These are phyloP conservation scores for Fusarium irregulare DNA, from an alignment of 2,329 filamentous ascomycete genomes.

Conservation along the genomic window DNA sequence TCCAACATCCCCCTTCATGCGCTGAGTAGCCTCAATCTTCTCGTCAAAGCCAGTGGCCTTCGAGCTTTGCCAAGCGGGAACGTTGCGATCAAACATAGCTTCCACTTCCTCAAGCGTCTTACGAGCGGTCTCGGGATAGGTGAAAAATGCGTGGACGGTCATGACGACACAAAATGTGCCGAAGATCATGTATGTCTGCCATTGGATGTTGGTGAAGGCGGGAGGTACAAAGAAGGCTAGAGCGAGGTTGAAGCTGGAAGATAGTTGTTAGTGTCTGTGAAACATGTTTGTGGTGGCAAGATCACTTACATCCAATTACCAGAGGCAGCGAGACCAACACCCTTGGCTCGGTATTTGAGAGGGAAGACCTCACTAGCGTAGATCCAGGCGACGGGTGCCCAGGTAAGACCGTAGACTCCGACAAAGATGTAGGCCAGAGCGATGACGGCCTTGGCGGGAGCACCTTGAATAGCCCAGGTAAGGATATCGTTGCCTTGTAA, in stretches of 20 bases:
- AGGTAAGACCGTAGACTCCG: constrained; percentile 53
- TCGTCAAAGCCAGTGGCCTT: constrained; percentile 24
- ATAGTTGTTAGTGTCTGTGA: background rate
- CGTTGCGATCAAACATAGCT: constrained; percentile 34
- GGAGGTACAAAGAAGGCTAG: constrained; percentile 55
- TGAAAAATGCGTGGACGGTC: constrained; percentile 59
- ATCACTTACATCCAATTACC: constrained; percentile 53
- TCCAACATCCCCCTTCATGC: constrained; percentile 28
- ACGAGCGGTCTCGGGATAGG: constrained; percentile 65
- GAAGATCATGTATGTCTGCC: constrained; percentile 62
- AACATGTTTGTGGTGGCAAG: background rate
- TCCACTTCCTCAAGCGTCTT: constrained; percentile 45
- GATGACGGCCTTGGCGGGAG: constrained; percentile 62
- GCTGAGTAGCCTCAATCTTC: constrained; percentile 38
- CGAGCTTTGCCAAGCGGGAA: constrained; percentile 42
- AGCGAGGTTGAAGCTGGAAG: constrained; percentile 53
- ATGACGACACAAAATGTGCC: constrained; percentile 57
- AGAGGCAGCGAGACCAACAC: constrained; percentile 64
- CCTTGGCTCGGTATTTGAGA: constrained; percentile 62
- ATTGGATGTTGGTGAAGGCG: constrained; percentile 56
- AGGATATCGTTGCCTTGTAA: constrained; percentile 58
- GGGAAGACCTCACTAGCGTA: constrained; percentile 70
- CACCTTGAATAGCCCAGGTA: constrained; percentile 58
- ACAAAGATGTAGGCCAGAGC: constrained; percentile 62
- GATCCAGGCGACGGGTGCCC: constrained; percentile 63